Percentiles rank a stretch among this genome's conserved stretches.
Conservation (phyloP, 495 filamentous ascomycete species). For the Hypoxylon cercidicola region DNA sequence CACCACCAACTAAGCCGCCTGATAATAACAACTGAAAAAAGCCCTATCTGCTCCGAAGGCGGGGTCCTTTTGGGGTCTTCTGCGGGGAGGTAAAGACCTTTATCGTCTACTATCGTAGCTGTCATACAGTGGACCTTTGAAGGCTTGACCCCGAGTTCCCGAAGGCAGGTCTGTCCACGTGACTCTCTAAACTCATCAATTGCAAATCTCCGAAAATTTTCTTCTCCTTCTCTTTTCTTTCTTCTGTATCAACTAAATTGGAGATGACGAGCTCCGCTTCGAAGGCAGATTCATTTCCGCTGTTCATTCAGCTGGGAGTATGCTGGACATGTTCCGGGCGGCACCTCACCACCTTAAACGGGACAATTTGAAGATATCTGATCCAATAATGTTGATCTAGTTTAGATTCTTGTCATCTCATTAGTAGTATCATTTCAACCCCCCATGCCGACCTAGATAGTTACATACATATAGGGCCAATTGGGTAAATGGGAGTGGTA, state of each 20-base stretch:
- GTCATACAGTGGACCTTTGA: no score
- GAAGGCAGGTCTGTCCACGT: constrained; percentile 27
- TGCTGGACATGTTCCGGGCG: constrained; percentile 66
- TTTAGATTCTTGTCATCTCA: constrained; percentile 13
- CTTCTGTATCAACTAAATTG: constrained; percentile 67
- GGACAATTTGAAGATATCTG: constrained; percentile 68
- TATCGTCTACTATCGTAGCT: no score
- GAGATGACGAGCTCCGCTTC: constrained; percentile 65
- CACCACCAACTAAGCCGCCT: neutral
- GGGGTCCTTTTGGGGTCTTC: constrained; percentile 46
- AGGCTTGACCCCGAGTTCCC: no score
- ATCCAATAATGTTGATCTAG: constrained; percentile 59
- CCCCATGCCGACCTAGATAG: neutral
- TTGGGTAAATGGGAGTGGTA: neutral
- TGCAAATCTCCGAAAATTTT: constrained; percentile 10
- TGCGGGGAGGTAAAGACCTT: constrained; percentile 34
- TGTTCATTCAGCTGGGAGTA: constrained; percentile 48
- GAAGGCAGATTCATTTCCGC: constrained; percentile 51
- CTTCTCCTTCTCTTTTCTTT: constrained; percentile 39
- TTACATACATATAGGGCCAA: neutral
- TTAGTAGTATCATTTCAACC: neutral
- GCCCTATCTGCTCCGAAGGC: constrained; percentile 39
- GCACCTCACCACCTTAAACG: constrained; percentile 65
- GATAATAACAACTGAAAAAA: neutral
- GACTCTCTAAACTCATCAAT: constrained; percentile 16